phyloP scores from a whole-genome alignment of 345 rosid genomes.

The Euphorbia tirucalli region DNA sequence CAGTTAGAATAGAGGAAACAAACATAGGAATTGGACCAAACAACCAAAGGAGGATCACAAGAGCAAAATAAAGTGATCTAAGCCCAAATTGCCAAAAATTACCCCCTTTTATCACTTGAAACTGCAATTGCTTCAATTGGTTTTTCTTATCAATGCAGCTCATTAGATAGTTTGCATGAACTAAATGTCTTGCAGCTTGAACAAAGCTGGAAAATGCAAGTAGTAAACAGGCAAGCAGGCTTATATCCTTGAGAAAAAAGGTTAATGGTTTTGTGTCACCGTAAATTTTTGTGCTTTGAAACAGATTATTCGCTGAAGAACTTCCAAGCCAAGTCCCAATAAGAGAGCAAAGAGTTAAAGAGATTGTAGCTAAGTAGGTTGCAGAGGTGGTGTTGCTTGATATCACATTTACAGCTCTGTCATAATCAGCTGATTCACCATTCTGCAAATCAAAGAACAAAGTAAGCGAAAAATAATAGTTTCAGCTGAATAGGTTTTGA shows the following conservation, averaged over 20 bases:
- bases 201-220: conserved; percentile 29
- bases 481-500: no score
- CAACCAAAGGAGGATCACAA: conserved; percentile 24
- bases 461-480: no score
- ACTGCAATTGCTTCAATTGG: conserved; percentile 20
- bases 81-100: conserved; percentile 19
- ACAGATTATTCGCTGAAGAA: conserved; percentile 1
- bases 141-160: conserved; percentile 26
- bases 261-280: conserved; percentile 28
- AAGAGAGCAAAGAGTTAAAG: conserved; percentile 26
- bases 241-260: conserved; percentile 24
- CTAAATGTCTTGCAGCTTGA: conserved; percentile 20
- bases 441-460: not conserved
- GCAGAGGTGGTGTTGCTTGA: conserved; percentile 26
- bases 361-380: conserved; percentile 27
- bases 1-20: conserved; percentile 20
- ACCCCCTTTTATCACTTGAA: conserved; percentile 18
- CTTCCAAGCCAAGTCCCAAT: conserved; percentile 30
- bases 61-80: conserved; percentile 27
- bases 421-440: conserved; percentile 8
- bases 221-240: conserved; percentile 30
- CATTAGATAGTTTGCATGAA: conserved; percentile 32
- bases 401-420: conserved; percentile 22
- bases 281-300: conserved; percentile 17
- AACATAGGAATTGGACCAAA: conserved; percentile 35